Evolutionary conservation across 2,329 filamentous ascomycete genomes (phyloP), one percentile per base, ranked within the genome.

Genomic region (Fusarium sp.): DNA sequence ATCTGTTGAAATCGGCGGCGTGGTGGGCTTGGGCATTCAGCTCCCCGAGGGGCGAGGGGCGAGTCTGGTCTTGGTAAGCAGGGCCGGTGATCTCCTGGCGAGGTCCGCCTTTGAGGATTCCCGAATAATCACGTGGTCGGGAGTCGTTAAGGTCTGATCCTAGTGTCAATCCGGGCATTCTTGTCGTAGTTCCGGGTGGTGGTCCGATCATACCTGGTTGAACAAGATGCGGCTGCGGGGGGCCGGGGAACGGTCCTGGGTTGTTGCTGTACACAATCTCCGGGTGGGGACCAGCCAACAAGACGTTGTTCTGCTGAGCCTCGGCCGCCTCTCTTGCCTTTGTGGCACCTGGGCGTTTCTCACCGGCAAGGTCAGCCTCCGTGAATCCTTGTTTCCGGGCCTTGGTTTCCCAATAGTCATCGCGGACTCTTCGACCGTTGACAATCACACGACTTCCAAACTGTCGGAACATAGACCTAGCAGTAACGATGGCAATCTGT

Each of bases 401-500:
- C 80, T 98, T 98, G 75, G 91, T 92, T 79, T 98, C 96, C 96
- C 96, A 99, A 80, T 99, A 99, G 78, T 99, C 96, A 80, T 99
- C 96, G 49, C 96, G 90, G 41, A 99, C 96, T 59, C 96, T 87
- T 66, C 95, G 88, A 33, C 96, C 96, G 74, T 94, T 92, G 35
- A 92, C 89, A 68, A 99, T 96, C 52, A 99, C 91, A 67, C 96
- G 88, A 79, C 94, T 97, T 48, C 96, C 96, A 79, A 99, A 99
- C 78, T 99, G 96, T 43, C 96, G 90, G 80, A 98, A 99, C 96
- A 99, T 99, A 72, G 95, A 98, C 68, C 93, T 90, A 30, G 96
- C 96, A 1, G 96, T 98, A 43, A 99, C 96, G 66, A 99, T 97
- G 51, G 96, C 96, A 72, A 99, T 99, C 80, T 99, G 96, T 50